A percentile compares a stretch with the other conserved stretches of the same genome.
These are phyloP conservation scores for Tephrocybe sp. DNA, from an alignment of 768 basidiomycete genomes.

Conservation along the genomic window DNA sequence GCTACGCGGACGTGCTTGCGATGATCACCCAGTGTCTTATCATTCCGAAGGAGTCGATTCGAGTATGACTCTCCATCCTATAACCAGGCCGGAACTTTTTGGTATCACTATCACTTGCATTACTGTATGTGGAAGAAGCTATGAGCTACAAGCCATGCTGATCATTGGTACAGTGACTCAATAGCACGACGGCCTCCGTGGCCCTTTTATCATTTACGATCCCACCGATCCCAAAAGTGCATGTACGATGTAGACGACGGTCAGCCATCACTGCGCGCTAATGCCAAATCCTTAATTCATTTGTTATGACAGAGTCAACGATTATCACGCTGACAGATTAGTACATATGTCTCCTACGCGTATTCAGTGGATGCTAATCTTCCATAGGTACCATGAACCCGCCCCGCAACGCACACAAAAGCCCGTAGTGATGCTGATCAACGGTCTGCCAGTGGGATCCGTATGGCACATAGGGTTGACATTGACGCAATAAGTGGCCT, in stretches of 20 bases:
- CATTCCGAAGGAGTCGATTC: slow-evolving; percentile 2
- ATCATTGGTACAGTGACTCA: background rate
- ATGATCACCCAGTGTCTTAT: slow-evolving; percentile 7
- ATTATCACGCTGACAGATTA: slow-evolving; percentile 9
- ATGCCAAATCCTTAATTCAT: background rate
- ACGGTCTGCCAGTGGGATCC: too few relatives aligned
- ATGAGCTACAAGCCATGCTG: background rate
- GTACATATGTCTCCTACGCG: background rate
- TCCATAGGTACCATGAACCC: slow-evolving; percentile 6
- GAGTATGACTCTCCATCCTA: background rate
- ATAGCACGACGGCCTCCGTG: slow-evolving; percentile 9
- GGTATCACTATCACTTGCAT: slow-evolving; percentile 10
- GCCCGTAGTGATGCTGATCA: slow-evolving; percentile 5
- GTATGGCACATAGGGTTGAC: background rate
- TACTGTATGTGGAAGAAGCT: background rate
- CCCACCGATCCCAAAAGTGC: background rate
- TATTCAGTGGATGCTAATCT: background rate
- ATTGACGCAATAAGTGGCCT: background rate
- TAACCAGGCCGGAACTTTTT: slow-evolving; percentile 5
- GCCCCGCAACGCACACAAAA: background rate
- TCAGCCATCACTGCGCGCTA: background rate
- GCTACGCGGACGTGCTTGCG: slow-evolving; percentile 1
- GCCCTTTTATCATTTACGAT: slow-evolving; percentile 6
- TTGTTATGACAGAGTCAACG: background rate
- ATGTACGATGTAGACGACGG: slow-evolving; percentile 5